Evolutionary conservation across 352 stramenopile species (phyloP), one percentile per base, ranked within the genome.

Genomic region (Globisporangium camurandrum): DNA sequence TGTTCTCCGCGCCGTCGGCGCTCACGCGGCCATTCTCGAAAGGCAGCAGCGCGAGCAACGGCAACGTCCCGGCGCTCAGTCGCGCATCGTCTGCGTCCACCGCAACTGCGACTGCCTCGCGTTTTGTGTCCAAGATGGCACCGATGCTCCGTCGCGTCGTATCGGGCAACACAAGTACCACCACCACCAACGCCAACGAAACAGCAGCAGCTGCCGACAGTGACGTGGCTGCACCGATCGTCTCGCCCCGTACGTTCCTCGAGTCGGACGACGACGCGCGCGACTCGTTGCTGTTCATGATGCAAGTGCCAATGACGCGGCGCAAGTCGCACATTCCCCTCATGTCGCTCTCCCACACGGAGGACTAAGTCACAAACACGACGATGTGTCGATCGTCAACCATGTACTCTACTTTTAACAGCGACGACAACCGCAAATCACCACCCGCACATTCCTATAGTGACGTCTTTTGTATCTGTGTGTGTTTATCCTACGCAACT

Each of bases 111-210:
- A 59, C 56, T 22, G 65, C 75, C 3, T 77, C 71, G 20, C 65
- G 67, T 9, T 67, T 89, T 53, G 66, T 88, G 3, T 81, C 64
- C 46, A 75, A 79, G 11, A 83, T 90, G 71, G 65, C 69, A 27
- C 71, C 71, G 7, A 71, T 84, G 70, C 53, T 76, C 23, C 57
- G 57, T 19, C 57, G 57, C 24, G 51, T 64, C 17, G 51, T 54
- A 11, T 61, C 57, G 6, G 57, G 51, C 38, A 40, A 26, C 2
- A 7, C 2, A 19, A 46, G 36, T 5, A 36, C 39, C 14, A 12
- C 9, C 22, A 37, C 16, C 43, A 19, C 42, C n/a, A n/a, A n/a
- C n/a, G n/a, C n/a, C n/a, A n/a, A n/a, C n/a, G n/a, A n/a, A 45
- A 22, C 39, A 31, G 22, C 49, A 48, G 7, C 20, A 28, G 16